Percentiles rank a stretch among this genome's conserved stretches.
These are phyloP conservation scores for Candida peoriensis DNA, from an alignment of 805 yeast genomes.

Conservation along the genomic window DNA sequence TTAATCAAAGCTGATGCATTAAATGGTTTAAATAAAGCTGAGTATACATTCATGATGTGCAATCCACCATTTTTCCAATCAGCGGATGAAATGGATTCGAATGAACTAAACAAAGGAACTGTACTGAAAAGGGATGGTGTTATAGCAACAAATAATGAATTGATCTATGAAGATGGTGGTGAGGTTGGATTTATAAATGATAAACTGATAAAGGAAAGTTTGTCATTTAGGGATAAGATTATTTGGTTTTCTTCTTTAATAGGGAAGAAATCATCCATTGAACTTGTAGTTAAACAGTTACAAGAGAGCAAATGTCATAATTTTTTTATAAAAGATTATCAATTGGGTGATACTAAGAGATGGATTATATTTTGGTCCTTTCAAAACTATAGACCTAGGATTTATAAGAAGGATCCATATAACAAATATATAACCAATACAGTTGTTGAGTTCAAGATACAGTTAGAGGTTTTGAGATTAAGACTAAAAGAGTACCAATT, in stretches of 20 bases:
- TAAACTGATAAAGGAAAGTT: constrained; percentile 31
- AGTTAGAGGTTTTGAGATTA: constrained; percentile 3
- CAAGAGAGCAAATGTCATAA: constrained; percentile 4
- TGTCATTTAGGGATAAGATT: constrained; percentile 9
- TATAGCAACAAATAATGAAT: constrained; percentile 31
- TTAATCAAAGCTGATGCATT: constrained; percentile 13
- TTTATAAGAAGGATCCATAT: constrained; percentile 5
- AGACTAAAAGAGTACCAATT: constrained; percentile 1
- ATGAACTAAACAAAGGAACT: constrained; percentile 20
- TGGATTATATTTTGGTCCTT: constrained; percentile 26
- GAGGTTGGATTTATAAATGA: constrained; percentile 34
- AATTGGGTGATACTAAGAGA: constrained; percentile 19
- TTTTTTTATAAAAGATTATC: constrained; percentile 15
- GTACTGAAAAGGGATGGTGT: constrained; percentile 19
- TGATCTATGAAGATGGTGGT: constrained; percentile 39
- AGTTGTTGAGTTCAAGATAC: constrained; percentile 11
- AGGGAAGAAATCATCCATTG: constrained; percentile 24
- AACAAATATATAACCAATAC: constrained; percentile 8
- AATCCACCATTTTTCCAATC: constrained; percentile 50
- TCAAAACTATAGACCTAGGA: constrained; percentile 8
- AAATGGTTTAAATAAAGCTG: constrained; percentile 7
- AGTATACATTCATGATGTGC: constrained; percentile 35
- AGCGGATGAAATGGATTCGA: constrained; percentile 26
- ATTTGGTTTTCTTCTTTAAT: constrained; percentile 38
- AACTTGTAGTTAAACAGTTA: constrained; percentile 6